Base-by-base conservation (phyloP, 768 basidiomycete genomes). In the Cyclocybe aegerita region DNA sequence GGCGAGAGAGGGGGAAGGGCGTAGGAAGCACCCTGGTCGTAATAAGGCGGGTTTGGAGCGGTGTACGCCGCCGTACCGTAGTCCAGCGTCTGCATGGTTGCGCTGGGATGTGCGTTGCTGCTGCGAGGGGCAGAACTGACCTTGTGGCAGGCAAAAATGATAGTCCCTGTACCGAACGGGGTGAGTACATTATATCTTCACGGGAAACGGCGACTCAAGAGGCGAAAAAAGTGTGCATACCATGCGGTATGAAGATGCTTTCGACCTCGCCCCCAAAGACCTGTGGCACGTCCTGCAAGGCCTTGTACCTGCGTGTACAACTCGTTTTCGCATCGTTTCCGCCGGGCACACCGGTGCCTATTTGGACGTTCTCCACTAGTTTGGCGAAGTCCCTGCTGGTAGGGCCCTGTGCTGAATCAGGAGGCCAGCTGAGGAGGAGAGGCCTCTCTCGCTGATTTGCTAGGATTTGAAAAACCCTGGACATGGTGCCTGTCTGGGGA, bases 241-340 rank as follows among this genome's bases (percentile, higher is more conserved):
- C 90, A 81, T 93, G 89, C 65, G 91, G 90, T 68, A 92, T 90
- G 69, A 89, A 93, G 55, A 93, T 86, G 70, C 88, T 91, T 65
- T 92, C 90, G 29, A 92, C 87, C 67, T 85, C 81, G 51, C 77
- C 78, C 43, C 73, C 74, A 50, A 79, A 71, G 43, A 74, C 75
- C 34, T 79, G 77, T 62, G 77, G 73, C 77, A 88, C 80, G 58
- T 72, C 72, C 64, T 86, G 86, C 49, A 77, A 74, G 39, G 88
- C 84, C 67, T 86, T 86, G 75, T 86, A 93, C 62, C 90, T 78
- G 67, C 90, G 79, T 55, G 90, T 92, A 61, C 90, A 93, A 69
- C 83, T 88, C 43, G 90, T 93, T 73, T 89, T 91, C 42, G 90
- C 90, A 64, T 81, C 82, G 61, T 76, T 85, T 46, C 75, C 76